Percentiles rank a stretch among this genome's conserved stretches.
These are phyloP conservation scores for Phenoliferia sp. DNA, from an alignment of 1,284 basidiomycete genomes.

Conservation along the genomic window DNA sequence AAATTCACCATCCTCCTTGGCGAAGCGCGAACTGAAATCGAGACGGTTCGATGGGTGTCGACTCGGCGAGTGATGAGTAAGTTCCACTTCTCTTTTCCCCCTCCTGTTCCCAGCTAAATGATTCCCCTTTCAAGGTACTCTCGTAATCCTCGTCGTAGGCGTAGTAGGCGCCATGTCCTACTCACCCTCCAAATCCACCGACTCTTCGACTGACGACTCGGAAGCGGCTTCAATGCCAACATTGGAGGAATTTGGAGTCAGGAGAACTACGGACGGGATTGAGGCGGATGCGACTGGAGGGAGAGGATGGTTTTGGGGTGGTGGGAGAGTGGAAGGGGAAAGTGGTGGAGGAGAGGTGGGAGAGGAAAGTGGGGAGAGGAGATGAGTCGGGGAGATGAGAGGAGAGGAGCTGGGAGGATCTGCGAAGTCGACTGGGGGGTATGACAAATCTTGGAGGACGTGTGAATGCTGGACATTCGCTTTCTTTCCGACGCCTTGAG, in stretches of 20 bases:
- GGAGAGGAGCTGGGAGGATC: too few species aligned
- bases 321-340: neutral
- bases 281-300: neutral
- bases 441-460: too few species aligned
- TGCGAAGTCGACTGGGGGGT: too few species aligned
- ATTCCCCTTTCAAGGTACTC: neutral
- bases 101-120: neutral
- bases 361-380: too few species aligned
- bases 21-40: slow-evolving; percentile 58
- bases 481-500: too few species aligned
- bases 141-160: neutral
- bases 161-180: neutral
- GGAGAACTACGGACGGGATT: neutral
- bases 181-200: too few species aligned
- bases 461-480: too few species aligned
- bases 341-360: neutral
- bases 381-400: too few species aligned
- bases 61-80: slow-evolving; percentile 30
- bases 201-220: neutral
- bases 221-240: neutral
- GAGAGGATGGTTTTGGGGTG: neutral
- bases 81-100: neutral
- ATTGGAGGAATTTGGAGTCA: neutral
- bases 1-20: slow-evolving; percentile 78
- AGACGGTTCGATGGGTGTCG: slow-evolving; percentile 37